A percentile compares a stretch with the other conserved stretches of the same genome.
Conservation (phyloP, 495 filamentous ascomycete genomes). For the Aspergillus hancockii region DNA sequence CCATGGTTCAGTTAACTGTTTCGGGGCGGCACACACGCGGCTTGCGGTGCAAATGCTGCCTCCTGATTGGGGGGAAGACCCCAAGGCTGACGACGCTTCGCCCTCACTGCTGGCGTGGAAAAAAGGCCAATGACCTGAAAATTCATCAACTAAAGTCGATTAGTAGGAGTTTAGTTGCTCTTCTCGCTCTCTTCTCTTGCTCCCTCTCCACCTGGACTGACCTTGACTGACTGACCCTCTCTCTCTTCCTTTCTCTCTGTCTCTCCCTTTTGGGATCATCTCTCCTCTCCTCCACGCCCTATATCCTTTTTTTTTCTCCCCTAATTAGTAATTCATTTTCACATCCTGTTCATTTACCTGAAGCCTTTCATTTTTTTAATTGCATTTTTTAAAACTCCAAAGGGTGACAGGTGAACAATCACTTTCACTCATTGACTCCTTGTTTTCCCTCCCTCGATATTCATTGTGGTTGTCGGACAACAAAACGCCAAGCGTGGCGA, state of each 20-base stretch:
- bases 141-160: slow-evolving; percentile 8
- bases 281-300: slow-evolving; percentile 19
- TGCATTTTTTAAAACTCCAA: background rate
- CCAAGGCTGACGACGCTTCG: slow-evolving; percentile 50
- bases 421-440: slow-evolving; percentile 2
- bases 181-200: slow-evolving; percentile 3
- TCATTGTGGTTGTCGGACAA: slow-evolving; percentile 8
- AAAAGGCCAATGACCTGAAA: slow-evolving; percentile 18
- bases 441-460: background rate
- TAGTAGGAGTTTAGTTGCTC: background rate
- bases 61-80: slow-evolving; percentile 42
- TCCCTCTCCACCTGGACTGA: slow-evolving; percentile 2
- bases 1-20: slow-evolving; percentile 29
- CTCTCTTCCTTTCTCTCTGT: slow-evolving; percentile 7
- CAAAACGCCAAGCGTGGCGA: slow-evolving; percentile 29
- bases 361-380: background rate
- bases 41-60: slow-evolving; percentile 37
- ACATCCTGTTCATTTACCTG: slow-evolving; percentile 10
- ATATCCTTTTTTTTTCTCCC: slow-evolving; percentile 11
- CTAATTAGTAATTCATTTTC: slow-evolving; percentile 11
- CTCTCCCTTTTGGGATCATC: slow-evolving; percentile 15
- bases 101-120: slow-evolving; percentile 33
- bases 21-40: slow-evolving; percentile 46
- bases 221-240: too few relatives aligned
- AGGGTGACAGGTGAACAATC: slow-evolving; percentile 2